These are phyloP conservation scores for Drechslerella coelobrocha DNA, from an alignment of 2,329 filamentous ascomycete species.

Conservation along the genomic window DNA sequence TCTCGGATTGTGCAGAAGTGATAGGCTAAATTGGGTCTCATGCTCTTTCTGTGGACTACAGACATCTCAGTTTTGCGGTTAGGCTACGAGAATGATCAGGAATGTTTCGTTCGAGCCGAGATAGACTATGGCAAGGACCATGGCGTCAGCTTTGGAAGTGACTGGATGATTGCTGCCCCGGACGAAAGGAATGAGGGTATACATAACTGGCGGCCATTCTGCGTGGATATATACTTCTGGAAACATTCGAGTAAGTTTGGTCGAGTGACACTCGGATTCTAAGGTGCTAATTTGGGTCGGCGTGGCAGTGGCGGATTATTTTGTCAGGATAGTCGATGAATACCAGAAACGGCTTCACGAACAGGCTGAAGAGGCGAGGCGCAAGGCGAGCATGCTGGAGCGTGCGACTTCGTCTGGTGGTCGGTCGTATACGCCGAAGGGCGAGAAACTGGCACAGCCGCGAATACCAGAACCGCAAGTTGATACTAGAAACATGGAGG, in stretches of 20 bases:
- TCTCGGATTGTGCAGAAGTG: not conserved
- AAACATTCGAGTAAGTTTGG: constrained; percentile 42
- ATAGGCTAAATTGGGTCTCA: not conserved
- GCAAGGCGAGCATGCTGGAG: constrained; percentile 16
- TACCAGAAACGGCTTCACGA: constrained; percentile 38
- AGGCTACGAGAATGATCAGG: constrained; percentile 36
- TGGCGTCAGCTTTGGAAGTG: constrained; percentile 35
- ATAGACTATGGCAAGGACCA: constrained; percentile 47
- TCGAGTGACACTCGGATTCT: not conserved
- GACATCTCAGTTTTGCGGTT: constrained; percentile 38
- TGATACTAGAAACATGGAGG: constrained; percentile 19
- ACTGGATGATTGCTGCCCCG: constrained; percentile 44
- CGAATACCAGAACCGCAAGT: constrained; percentile 28
- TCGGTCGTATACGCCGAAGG: constrained; percentile 5
- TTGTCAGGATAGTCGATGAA: constrained; percentile 41
- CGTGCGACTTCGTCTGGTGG: constrained; percentile 11
- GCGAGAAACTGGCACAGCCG: not conserved
- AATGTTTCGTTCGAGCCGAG: constrained; percentile 47
- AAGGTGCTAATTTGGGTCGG: not conserved
- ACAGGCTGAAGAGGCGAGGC: constrained; percentile 21
- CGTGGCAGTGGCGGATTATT: constrained; percentile 40
- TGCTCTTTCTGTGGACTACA: not conserved
- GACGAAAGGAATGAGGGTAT: constrained; percentile 40
- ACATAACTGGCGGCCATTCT: constrained; percentile 49
- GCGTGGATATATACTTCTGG: constrained; percentile 48